Conservation (phyloP, 345 rosid species). For the Boechera stricta region DNA sequence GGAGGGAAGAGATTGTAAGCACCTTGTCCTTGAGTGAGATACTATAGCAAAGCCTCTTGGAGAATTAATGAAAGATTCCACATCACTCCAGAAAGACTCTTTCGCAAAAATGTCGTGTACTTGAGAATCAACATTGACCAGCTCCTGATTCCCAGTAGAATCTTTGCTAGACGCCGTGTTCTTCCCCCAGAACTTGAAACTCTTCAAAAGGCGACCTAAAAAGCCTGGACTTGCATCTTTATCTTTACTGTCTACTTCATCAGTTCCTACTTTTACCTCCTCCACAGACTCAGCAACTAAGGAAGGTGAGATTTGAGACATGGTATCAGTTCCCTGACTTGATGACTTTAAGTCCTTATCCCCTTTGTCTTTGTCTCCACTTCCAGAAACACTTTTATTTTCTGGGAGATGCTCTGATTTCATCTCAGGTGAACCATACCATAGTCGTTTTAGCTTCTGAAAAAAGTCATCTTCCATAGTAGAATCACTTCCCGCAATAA, state of each 20-base stretch:
- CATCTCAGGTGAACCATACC: constrained; percentile 53
- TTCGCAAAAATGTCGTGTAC: constrained; percentile 47
- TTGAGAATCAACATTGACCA: constrained; percentile 34
- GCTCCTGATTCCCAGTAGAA: constrained; percentile 41
- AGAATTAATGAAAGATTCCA: constrained; percentile 67
- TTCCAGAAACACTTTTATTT: constrained; percentile 32
- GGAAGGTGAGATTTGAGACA: constrained; percentile 34
- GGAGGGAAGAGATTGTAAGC: neutral
- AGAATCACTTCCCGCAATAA: constrained; percentile 37
- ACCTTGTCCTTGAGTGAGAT: constrained; percentile 76
- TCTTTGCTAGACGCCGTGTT: constrained; percentile 39
- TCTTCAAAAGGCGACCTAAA: constrained; percentile 45
- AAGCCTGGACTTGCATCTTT: constrained; percentile 47
- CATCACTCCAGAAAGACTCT: constrained; percentile 62
- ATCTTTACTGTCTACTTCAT: constrained; percentile 36
- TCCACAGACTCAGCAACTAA: constrained; percentile 37
- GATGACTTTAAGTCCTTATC: constrained; percentile 40
- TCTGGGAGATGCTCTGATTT: constrained; percentile 35
- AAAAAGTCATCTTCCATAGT: constrained; percentile 52
- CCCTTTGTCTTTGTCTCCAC: constrained; percentile 34
- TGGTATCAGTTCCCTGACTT: constrained; percentile 20
- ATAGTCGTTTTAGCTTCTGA: constrained; percentile 53
- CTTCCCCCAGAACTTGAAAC: constrained; percentile 56
- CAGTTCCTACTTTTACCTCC: constrained; percentile 41
- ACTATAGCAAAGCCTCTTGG: constrained; percentile 57